Conservation (phyloP, 306 rosid genomes). For the Cucumis hystrix region DNA sequence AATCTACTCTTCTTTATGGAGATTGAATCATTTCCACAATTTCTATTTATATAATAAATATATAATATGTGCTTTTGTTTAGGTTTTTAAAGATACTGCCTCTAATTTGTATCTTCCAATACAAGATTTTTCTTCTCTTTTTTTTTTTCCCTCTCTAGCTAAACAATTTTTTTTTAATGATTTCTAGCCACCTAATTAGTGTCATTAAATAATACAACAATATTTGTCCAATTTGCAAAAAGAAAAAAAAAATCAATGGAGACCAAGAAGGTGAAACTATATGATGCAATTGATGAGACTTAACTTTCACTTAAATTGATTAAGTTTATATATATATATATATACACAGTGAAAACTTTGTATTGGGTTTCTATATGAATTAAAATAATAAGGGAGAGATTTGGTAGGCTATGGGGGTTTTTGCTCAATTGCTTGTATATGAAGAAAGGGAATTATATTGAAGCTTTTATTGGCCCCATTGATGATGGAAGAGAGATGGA, state of each 20-base stretch:
- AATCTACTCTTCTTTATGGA: slow-evolving; percentile 1
- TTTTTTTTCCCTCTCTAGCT: neutral
- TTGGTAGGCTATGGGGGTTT: neutral
- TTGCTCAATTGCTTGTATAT: neutral
- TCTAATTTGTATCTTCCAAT: neutral
- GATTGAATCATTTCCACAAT: neutral
- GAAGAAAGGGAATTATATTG: neutral
- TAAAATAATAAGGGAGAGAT: neutral
- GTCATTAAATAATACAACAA: neutral
- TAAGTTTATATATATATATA: too few species aligned
- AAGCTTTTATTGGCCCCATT: neutral
- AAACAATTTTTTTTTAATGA: neutral
- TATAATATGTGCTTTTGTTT: neutral
- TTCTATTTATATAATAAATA: neutral
- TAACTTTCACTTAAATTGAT: neutral
- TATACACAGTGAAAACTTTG: neutral
- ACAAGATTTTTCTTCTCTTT: neutral
- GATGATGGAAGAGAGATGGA: neutral
- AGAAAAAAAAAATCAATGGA: neutral
- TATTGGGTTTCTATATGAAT: neutral
- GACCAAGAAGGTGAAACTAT: neutral
- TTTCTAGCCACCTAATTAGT: neutral
- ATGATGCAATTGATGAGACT: neutral
- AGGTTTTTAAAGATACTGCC: neutral
- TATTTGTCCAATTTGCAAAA: neutral